Percentiles rank a stretch among this genome's conserved stretches.
These are phyloP conservation scores for Capillidium rhysosporum DNA, from an alignment of 371 early-diverging fungal genomes.

Conservation along the genomic window DNA sequence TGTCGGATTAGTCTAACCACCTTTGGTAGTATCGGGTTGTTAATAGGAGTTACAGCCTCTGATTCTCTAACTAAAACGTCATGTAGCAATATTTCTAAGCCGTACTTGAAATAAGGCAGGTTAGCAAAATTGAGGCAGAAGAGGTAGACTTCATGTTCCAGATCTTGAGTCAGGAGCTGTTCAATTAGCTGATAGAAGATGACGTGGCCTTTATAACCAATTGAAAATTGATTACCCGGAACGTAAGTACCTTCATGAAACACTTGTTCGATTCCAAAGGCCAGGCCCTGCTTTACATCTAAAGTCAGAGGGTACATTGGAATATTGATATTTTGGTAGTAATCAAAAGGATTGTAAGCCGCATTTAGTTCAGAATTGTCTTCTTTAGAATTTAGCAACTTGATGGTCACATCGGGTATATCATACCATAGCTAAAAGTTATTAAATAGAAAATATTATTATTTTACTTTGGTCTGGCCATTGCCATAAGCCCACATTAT, in stretches of 20 bases:
- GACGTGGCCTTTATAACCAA: constrained; percentile 37
- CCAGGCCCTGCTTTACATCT: constrained; percentile 44
- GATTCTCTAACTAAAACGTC: constrained; percentile 64
- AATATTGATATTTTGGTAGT: neutral
- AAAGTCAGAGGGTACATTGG: constrained; percentile 27
- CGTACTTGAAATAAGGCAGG: constrained; percentile 61
- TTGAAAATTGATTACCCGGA: constrained; percentile 35
- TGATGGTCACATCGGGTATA: neutral
- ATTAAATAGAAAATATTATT: too few species aligned
- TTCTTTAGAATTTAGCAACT: neutral
- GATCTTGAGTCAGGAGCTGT: neutral
- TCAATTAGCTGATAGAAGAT: constrained; percentile 2
- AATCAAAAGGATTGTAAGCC: neutral
- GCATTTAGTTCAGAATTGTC: neutral
- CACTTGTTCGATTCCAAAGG: constrained; percentile 56
- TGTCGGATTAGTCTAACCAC: constrained; percentile 49
- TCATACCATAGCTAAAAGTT: neutral
- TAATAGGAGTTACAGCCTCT: constrained; percentile 12
- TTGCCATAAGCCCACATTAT: constrained; percentile 4
- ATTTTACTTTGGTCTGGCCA: neutral
- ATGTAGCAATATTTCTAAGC: constrained; percentile 67
- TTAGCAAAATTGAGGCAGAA: constrained; percentile 22
- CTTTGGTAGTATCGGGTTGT: constrained; percentile 21
- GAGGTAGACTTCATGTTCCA: constrained; percentile 1
- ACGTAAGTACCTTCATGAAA: constrained; percentile 20